A percentile compares a stretch with the other conserved stretches of the same genome.
These are phyloP conservation scores for Metroxylon sagu DNA, from an alignment of 176 grass and related monocot genomes.

Conservation along the genomic window DNA sequence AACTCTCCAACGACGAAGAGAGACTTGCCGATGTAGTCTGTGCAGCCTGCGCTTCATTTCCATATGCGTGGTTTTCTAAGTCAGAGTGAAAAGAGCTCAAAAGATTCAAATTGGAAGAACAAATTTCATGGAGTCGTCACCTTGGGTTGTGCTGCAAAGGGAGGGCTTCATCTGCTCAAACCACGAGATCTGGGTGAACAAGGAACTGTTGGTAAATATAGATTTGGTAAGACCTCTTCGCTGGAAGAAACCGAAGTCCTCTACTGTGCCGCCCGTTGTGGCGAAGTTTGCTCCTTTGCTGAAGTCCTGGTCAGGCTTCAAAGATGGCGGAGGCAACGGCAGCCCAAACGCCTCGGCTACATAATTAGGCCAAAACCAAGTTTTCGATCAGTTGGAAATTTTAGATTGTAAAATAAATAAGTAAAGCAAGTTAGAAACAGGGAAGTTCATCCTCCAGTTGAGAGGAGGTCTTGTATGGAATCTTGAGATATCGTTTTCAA, in stretches of 20 bases:
- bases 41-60: conserved; percentile 32
- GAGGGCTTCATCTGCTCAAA: conserved; percentile 71
- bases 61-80: neutral
- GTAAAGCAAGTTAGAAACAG: too few relatives aligned
- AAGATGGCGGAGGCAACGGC: conserved; percentile 65
- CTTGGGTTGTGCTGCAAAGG: conserved; percentile 52
- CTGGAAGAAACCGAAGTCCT: conserved; percentile 54
- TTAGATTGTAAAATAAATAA: too few relatives aligned
- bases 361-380: too few relatives aligned
- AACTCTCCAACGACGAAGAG: conserved; percentile 92
- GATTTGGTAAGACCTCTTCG: conserved; percentile 39
- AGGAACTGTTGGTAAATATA: conserved; percentile 64
- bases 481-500: too few relatives aligned
- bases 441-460: too few relatives aligned
- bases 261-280: conserved; percentile 66
- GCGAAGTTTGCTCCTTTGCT: conserved; percentile 77
- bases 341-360: conserved; percentile 59
- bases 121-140: conserved; percentile 8
- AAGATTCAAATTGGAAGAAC: neutral
- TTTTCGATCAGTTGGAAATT: too few relatives aligned
- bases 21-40: conserved; percentile 49
- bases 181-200: conserved; percentile 77
- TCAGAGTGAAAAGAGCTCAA: too few relatives aligned
- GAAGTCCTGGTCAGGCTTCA: conserved; percentile 36
- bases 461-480: too few relatives aligned